Evolutionary conservation across 345 rosid species (phyloP).

Genomic region (Brassica juncea): DNA sequence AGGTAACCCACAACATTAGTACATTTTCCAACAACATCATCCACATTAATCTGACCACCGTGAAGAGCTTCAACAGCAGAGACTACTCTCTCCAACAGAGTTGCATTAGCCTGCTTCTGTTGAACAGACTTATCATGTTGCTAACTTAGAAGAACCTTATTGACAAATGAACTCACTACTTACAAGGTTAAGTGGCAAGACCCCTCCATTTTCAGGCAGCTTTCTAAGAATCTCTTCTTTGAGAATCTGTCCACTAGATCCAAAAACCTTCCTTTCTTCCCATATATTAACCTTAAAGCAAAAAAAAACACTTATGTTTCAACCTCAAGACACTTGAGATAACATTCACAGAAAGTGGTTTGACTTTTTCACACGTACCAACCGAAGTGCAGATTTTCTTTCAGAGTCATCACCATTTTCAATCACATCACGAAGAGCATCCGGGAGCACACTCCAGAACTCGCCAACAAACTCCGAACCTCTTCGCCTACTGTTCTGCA

Average conservation of each 20-base stretch:
- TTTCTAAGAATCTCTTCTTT: constrained; percentile 84
- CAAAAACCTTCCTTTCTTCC: constrained; percentile 99
- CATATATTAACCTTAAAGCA: constrained; percentile 71
- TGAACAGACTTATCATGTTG: constrained; percentile 28
- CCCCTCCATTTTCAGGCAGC: constrained; percentile 57
- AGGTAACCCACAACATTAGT: constrained; percentile 55
- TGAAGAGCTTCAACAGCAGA: constrained; percentile 67
- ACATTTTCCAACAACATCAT: constrained; percentile 57
- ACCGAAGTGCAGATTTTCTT: constrained; percentile 72
- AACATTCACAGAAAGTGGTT: not conserved
- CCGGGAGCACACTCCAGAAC: constrained; percentile 98
- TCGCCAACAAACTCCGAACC: constrained; percentile 97
- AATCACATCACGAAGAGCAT: constrained; percentile 77
- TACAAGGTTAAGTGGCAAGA: constrained; percentile 29
- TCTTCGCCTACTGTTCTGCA: constrained; percentile 95
- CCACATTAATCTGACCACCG: constrained; percentile 68
- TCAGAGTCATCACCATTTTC: constrained; percentile 75
- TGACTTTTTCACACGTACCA: constrained; percentile 53
- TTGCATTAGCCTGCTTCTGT: constrained; percentile 67
- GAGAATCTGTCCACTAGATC: constrained; percentile 83
- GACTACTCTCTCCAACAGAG: constrained; percentile 60
- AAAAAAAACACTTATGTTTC: not conserved
- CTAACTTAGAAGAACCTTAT: not conserved
- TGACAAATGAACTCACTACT: too few relatives aligned
- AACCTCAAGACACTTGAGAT: too few relatives aligned